A percentile compares a stretch with the other conserved stretches of the same genome.
Conservation (phyloP, 345 rosid species). For the Pugionium dolabratum region DNA sequence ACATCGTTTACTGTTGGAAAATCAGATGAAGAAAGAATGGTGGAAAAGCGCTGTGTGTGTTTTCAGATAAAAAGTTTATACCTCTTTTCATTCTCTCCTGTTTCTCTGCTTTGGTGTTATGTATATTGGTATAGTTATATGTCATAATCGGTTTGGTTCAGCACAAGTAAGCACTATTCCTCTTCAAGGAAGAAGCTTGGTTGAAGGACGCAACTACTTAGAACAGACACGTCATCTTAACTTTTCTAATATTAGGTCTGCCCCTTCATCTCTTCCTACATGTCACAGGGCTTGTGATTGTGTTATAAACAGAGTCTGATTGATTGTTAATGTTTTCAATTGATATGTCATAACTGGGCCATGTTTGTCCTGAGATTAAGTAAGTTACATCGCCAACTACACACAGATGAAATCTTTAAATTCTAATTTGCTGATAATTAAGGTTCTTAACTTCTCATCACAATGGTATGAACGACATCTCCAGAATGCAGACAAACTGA, state of each 20-base stretch:
- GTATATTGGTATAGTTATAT: conserved; percentile 15
- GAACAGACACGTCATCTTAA: conserved; percentile 23
- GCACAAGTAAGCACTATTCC: conserved; percentile 32
- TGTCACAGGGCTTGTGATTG: conserved; percentile 29
- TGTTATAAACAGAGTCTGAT: conserved; percentile 33
- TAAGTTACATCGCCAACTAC: conserved; percentile 27
- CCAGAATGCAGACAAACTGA: conserved; percentile 18
- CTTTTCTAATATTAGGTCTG: conserved; percentile 31
- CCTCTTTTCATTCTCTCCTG: neutral
- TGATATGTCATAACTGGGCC: conserved; percentile 44
- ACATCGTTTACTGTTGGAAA: too few relatives aligned
- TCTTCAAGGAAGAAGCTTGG: conserved; percentile 30
- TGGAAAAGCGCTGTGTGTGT: too few relatives aligned
- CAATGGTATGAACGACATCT: conserved; percentile 35
- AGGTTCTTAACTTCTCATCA: too few relatives aligned
- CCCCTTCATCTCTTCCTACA: neutral
- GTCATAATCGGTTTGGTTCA: conserved; percentile 35
- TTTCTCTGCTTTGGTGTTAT: neutral
- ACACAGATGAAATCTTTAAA: neutral
- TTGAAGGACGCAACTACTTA: conserved; percentile 8
- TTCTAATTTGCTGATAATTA: too few relatives aligned
- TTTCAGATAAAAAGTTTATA: neutral
- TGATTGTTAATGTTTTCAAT: conserved; percentile 38
- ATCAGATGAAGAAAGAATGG: too few relatives aligned
- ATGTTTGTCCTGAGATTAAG: conserved; percentile 35